A percentile compares a stretch with the other conserved stretches of the same genome.
Conservation (phyloP, 1,284 basidiomycete genomes). For the Leccinum subrobustum region DNA sequence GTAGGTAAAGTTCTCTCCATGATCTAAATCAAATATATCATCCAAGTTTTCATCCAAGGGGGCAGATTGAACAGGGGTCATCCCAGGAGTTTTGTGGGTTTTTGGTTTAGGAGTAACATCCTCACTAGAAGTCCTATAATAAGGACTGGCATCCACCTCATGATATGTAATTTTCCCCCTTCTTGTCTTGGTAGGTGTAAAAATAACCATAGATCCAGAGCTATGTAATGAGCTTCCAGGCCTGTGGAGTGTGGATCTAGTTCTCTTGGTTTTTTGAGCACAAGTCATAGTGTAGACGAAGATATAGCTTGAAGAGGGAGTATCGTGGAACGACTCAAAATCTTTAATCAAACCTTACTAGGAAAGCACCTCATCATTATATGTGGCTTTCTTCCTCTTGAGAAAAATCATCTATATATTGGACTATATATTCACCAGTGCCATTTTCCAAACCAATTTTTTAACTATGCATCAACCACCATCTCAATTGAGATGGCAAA, state of each 20-base stretch:
- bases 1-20: neutral
- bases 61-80: neutral
- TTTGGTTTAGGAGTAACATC: neutral
- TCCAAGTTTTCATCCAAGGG: neutral
- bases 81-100: neutral
- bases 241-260: neutral
- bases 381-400: neutral
- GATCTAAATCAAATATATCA: neutral
- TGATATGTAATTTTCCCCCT: neutral
- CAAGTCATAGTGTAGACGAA: neutral
- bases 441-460: neutral
- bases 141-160: neutral
- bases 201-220: constrained; percentile 1
- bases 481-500: neutral
- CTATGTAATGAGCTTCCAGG: neutral
- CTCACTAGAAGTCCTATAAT: neutral
- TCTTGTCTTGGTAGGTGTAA: neutral
- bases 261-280: neutral
- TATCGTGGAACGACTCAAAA: neutral
- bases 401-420: neutral
- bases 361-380: neutral
- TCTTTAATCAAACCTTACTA: neutral
- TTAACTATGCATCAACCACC: neutral
- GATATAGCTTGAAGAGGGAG: neutral
- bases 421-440: neutral